Evolutionary conservation across 306 rosid species (phyloP).

Genomic region (Begonia peltatifolia): DNA sequence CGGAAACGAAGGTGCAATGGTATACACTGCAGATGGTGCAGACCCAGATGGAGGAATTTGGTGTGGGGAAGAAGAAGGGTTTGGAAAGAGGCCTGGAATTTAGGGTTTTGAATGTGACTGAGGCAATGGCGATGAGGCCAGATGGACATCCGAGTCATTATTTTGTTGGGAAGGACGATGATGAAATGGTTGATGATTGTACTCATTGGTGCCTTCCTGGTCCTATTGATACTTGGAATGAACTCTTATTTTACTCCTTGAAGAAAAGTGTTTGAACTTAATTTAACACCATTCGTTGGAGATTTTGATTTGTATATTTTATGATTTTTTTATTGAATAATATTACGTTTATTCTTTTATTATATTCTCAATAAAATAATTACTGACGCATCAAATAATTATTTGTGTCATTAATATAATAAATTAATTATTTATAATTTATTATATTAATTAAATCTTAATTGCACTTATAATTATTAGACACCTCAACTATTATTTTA

Average conservation of each 20-base stretch:
- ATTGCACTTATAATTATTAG: too few species aligned
- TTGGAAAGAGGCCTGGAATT: conserved; percentile 34
- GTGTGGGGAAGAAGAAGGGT: conserved; percentile 31
- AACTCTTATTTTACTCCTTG: conserved; percentile 27
- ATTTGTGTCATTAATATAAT: too few species aligned
- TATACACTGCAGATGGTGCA: conserved; percentile 25
- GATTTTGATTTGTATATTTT: too few species aligned
- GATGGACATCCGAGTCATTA: conserved; percentile 82
- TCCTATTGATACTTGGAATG: conserved; percentile 88
- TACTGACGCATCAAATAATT: too few species aligned
- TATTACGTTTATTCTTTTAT: too few species aligned
- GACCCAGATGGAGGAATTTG: conserved; percentile 46
- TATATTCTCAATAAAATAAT: too few species aligned
- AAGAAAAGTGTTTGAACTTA: too few species aligned
- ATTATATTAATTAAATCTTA: too few species aligned
- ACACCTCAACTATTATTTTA: too few species aligned
- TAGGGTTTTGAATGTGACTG: conserved; percentile 48
- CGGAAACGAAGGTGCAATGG: conserved; percentile 23
- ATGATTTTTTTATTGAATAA: too few species aligned
- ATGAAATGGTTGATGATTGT: conserved; percentile 41
- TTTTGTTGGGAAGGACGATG: conserved; percentile 30
- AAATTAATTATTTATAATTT: too few species aligned
- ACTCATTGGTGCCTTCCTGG: conserved; percentile 94
- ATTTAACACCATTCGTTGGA: too few species aligned
- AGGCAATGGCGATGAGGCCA: conserved; percentile 62